Evolutionary conservation across 441 rosid species (phyloP), one percentile per base, ranked within the genome.

Genomic region (Biscutella auriculata): DNA sequence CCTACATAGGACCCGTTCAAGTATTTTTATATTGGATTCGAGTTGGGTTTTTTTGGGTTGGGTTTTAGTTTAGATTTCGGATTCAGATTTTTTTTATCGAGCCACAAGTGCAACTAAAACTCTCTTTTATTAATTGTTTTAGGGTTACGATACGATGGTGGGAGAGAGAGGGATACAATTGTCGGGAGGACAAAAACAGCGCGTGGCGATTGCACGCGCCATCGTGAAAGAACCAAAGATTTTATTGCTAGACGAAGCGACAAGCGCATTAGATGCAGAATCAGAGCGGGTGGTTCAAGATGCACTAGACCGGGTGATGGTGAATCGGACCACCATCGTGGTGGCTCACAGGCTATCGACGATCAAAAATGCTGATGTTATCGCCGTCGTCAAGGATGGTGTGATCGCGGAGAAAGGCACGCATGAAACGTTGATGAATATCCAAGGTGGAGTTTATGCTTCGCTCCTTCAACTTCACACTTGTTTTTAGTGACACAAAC

Each of bases 151-250:
- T 32, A 73, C 79, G 9, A 6, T 46, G 10, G 79, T 76, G 6
- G 83, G 79, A 6, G 77, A 79, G 51, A 50, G 79, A 40, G 83
- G 81, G 16, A 32, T 73, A 28, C 81, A 79, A 23, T 17, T 76
- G 17, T 79, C 83, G 0, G 83, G 83, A 2, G 81, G 83, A 50
- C 83, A 76, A 36, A 79, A 79, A 67, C 81, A 76, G 42, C 68
- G 81, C 1, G 74, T 79, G 29, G 83, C 81, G 10, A 76, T 79
- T 9, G 81, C 81, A 9, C 72, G 81, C 5, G 83, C 83, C 23
- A 57, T 79, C 40, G 59, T 76, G 16, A 73, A 76, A 66, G 63
- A 61, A 10, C 83, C 83, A 0, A 76, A 58, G 51, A 67, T 76
- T 27, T 26, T 79, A 45, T 68, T 79, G 4, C 71, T 79, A 0